Percentiles rank a stretch among this genome's conserved stretches.
Conservation (phyloP, 2,329 filamentous ascomycete species). For the Penicillium vulpinum region DNA sequence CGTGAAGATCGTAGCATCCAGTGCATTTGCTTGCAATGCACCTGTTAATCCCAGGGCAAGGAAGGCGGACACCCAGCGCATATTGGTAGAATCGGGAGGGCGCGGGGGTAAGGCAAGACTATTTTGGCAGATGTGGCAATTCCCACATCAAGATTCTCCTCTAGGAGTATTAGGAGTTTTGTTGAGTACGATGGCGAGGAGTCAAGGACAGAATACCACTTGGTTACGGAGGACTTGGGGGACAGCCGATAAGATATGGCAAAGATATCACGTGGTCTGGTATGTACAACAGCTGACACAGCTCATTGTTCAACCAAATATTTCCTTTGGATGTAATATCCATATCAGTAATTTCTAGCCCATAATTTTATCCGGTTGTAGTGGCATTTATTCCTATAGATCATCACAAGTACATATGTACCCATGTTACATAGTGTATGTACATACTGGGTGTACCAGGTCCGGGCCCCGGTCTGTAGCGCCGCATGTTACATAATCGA, state of each 20-base stretch:
- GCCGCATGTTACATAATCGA: conserved; percentile 5
- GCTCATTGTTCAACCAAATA: neutral
- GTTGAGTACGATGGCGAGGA: neutral
- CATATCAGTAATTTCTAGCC: neutral
- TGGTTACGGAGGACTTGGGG: neutral
- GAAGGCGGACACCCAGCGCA: conserved; percentile 31
- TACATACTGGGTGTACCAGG: neutral
- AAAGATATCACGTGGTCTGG: conserved; percentile 2
- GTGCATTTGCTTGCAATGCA: conserved; percentile 28
- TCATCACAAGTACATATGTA: neutral
- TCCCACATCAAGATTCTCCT: neutral
- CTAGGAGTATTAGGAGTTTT: neutral
- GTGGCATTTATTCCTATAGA: neutral
- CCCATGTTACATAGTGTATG: neutral
- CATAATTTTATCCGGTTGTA: neutral
- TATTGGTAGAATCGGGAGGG: conserved; percentile 15
- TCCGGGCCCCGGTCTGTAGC: neutral
- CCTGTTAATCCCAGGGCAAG: conserved; percentile 28
- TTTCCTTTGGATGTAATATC: neutral
- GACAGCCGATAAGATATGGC: conserved; percentile 10
- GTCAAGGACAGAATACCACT: neutral
- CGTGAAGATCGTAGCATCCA: conserved; percentile 37
- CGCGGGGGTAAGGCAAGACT: neutral
- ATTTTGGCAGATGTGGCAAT: neutral
- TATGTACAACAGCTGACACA: neutral